These are phyloP conservation scores for Aspergillus funiculosus DNA, from an alignment of 495 filamentous ascomycete species.

Conservation along the genomic window DNA sequence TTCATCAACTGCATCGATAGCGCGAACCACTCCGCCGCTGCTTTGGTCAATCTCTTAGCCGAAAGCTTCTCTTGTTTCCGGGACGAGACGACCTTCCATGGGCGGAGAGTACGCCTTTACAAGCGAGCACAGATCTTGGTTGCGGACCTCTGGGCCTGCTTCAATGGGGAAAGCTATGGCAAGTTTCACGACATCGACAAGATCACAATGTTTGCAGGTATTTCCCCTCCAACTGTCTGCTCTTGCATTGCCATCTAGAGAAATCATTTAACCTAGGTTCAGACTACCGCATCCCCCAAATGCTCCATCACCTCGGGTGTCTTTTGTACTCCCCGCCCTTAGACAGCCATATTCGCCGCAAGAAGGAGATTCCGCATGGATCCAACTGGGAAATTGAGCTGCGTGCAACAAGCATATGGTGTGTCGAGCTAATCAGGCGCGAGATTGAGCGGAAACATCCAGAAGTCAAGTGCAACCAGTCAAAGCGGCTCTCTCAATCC, in stretches of 20 bases:
- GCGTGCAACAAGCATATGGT: slow-evolving; percentile 87
- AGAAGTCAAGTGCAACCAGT: slow-evolving; percentile 35
- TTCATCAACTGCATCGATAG: slow-evolving; percentile 68
- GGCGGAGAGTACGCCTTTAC: slow-evolving; percentile 69
- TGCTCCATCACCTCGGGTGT: slow-evolving; percentile 77
- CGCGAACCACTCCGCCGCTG: slow-evolving; percentile 73
- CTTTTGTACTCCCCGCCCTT: slow-evolving; percentile 77
- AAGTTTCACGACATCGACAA: slow-evolving; percentile 86
- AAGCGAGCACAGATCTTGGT: slow-evolving; percentile 95
- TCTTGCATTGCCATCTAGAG: not conserved
- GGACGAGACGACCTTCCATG: slow-evolving; percentile 69
- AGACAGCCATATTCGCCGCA: slow-evolving; percentile 57
- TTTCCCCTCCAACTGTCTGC: not conserved
- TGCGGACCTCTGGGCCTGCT: slow-evolving; percentile 93
- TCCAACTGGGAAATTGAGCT: slow-evolving; percentile 82
- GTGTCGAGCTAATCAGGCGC: slow-evolving; percentile 79
- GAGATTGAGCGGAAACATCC: slow-evolving; percentile 73
- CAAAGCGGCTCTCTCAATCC: not conserved
- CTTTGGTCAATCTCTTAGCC: slow-evolving; percentile 75
- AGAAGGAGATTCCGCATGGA: slow-evolving; percentile 61
- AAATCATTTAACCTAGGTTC: not conserved
- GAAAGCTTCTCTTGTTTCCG: slow-evolving; percentile 79
- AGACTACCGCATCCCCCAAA: slow-evolving; percentile 95
- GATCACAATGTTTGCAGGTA: slow-evolving; percentile 93
- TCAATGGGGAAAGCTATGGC: slow-evolving; percentile 73